Percentiles rank a stretch among this genome's conserved stretches.
Conservation (phyloP, 768 basidiomycete genomes). For the Phaeotremella fagi region DNA sequence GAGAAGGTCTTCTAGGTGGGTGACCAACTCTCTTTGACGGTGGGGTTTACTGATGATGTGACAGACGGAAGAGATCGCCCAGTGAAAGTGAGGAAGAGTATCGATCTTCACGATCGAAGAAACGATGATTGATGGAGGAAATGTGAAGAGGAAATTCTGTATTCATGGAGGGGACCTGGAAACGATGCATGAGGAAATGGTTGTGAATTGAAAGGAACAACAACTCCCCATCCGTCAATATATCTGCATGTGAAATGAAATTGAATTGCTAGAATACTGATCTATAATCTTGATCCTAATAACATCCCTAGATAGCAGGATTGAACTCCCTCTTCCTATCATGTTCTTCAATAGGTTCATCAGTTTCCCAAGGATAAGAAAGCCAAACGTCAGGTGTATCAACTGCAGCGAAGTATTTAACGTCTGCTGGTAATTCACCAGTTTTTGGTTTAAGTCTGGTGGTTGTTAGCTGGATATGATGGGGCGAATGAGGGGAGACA, state of each 20-base stretch:
- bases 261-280: no score
- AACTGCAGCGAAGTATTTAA: conserved; percentile 72
- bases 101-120: background rate
- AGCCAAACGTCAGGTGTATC: conserved; percentile 55
- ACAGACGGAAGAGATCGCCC: background rate
- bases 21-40: conserved; percentile 55
- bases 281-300: no score
- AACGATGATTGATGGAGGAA: background rate
- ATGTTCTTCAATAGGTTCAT: conserved; percentile 40
- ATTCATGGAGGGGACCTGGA: no score
- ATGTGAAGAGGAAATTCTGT: no score
- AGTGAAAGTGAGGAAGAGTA: background rate
- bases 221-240: no score
- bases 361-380: conserved; percentile 50
- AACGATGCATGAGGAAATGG: no score
- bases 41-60: background rate
- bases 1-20: conserved; percentile 32
- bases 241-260: no score
- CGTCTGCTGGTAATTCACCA: conserved; percentile 63
- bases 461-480: background rate
- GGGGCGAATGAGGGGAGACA: background rate
- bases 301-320: conserved; percentile 12
- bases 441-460: conserved; percentile 79
- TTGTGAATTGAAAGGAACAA: no score
- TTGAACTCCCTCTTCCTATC: conserved; percentile 27